Percentiles rank a stretch among this genome's conserved stretches.
phyloP scores from a whole-genome alignment of 139 green algal species.

The Deuterostichococcus epilithicus region DNA sequence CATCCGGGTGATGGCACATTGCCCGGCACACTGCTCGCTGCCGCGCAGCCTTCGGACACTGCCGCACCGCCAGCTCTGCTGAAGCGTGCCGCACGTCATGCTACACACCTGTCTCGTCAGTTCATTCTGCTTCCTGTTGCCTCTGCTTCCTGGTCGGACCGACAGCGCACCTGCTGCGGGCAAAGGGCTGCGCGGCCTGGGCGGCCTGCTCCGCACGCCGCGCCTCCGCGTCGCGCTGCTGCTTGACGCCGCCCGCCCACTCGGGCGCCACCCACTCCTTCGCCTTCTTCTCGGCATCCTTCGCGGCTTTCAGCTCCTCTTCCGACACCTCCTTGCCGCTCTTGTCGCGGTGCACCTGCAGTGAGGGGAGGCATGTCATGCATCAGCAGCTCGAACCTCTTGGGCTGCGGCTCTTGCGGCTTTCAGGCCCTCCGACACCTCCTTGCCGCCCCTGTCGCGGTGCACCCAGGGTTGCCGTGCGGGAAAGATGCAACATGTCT shows the following conservation, averaged over 20 bases:
- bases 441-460: too few species aligned
- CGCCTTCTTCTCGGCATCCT: constrained; percentile 38
- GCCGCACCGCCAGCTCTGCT: not conserved
- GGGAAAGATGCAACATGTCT: too few species aligned
- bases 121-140: too few species aligned
- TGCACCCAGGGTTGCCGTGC: too few species aligned
- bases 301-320: constrained; percentile 21
- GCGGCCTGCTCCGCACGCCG: constrained; percentile 25
- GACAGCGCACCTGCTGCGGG: constrained; percentile 14
- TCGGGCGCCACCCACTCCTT: constrained; percentile 34
- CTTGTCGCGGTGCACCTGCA: constrained; percentile 68
- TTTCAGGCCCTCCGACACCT: too few species aligned
- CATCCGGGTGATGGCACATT: not conserved
- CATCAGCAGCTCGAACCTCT: too few species aligned
- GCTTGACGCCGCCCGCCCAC: constrained; percentile 70
- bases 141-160: not conserved
- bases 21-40: not conserved
- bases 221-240: constrained; percentile 48
- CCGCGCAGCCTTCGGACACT: not conserved
- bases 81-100: not conserved
- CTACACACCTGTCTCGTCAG: not conserved
- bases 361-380: too few species aligned
- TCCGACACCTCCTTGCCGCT: constrained; percentile 42
- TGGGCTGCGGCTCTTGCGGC: too few species aligned
- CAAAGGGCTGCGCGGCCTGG: constrained; percentile 66